A percentile compares a stretch with the other conserved stretches of the same genome.
Conservation (phyloP, 2,329 filamentous ascomycete genomes). For the Thermothelomyces thermophilus region DNA sequence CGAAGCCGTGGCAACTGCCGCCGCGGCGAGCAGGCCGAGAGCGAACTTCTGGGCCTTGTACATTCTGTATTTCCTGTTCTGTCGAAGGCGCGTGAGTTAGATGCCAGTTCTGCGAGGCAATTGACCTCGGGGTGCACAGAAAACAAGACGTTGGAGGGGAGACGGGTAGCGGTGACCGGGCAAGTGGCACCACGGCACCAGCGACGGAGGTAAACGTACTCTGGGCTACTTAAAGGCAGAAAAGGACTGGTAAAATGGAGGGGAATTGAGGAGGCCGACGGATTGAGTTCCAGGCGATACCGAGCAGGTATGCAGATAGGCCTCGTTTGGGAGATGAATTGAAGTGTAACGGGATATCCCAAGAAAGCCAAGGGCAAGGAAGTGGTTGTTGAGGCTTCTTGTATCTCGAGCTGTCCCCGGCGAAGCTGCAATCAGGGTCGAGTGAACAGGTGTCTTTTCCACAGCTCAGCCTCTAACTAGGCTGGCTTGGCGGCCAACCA, state of each 20-base stretch:
- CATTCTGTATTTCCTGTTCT: slow-evolving; percentile 33
- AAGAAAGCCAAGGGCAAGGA: slow-evolving; percentile 8
- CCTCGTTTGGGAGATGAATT: slow-evolving; percentile 13
- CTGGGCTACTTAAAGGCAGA: slow-evolving; percentile 24
- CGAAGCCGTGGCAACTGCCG: slow-evolving; percentile 58
- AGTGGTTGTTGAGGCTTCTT: slow-evolving; percentile 19
- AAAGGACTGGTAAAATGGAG: slow-evolving; percentile 15
- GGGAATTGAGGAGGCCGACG: slow-evolving; percentile 9
- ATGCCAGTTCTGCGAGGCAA: background rate
- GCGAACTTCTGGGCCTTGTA: slow-evolving; percentile 43
- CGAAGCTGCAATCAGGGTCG: slow-evolving; percentile 17
- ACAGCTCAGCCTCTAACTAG: slow-evolving; percentile 15
- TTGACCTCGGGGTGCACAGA: slow-evolving; percentile 5
- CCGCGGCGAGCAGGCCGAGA: slow-evolving; percentile 48
- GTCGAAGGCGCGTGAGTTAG: background rate
- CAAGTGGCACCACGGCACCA: slow-evolving; percentile 1
- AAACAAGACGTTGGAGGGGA: background rate
- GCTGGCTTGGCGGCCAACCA: slow-evolving; percentile 16
- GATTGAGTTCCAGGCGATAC: slow-evolving; percentile 16
- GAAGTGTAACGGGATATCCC: slow-evolving; percentile 15
- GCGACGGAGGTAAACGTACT: slow-evolving; percentile 16
- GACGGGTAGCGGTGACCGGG: background rate
- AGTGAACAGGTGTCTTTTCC: slow-evolving; percentile 27
- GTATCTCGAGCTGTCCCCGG: slow-evolving; percentile 20
- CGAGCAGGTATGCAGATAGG: slow-evolving; percentile 15